phyloP scores from a whole-genome alignment of 352 stramenopile genomes.

The Peronospora tabacina region DNA sequence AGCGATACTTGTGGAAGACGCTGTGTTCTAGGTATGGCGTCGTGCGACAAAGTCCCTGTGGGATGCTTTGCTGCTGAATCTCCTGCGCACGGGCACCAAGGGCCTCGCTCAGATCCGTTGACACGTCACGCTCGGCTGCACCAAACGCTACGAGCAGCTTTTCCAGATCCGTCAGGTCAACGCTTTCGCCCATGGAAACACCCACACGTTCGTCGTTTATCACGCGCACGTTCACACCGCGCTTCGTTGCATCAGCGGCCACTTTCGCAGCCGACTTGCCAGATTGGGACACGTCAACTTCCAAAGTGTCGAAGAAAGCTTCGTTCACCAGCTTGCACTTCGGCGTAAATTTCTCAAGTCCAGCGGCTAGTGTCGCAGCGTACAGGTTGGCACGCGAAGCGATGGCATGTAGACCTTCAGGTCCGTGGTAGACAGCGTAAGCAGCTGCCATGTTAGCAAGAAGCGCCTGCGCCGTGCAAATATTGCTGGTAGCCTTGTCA shows the following conservation, averaged over 20 bases:
- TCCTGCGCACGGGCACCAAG: conserved; percentile 49
- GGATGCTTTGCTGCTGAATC: conserved; percentile 56
- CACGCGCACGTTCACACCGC: conserved; percentile 83
- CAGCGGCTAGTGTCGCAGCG: conserved; percentile 81
- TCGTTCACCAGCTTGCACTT: conserved; percentile 48
- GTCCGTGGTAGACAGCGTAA: conserved; percentile 98
- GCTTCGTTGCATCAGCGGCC: conserved; percentile 45
- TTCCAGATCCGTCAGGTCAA: conserved; percentile 86
- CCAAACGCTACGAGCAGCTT: conserved; percentile 83
- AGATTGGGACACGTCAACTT: conserved; percentile 82
- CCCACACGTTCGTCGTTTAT: conserved; percentile 86
- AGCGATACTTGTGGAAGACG: conserved; percentile 97
- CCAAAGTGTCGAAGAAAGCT: conserved; percentile 97
- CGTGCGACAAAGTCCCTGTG: conserved; percentile 44
- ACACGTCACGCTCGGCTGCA: conserved; percentile 36
- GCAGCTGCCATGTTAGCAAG: conserved; percentile 97
- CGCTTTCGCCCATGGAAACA: conserved; percentile 95
- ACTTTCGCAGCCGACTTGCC: conserved; percentile 76
- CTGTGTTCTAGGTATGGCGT: conserved; percentile 89
- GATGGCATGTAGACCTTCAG: conserved; percentile 92
- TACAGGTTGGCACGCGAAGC: conserved; percentile 90
- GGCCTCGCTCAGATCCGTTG: conserved; percentile 24
- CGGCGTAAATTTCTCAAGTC: conserved; percentile 79
- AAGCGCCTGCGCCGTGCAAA: conserved; percentile 98
- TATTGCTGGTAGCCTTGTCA: conserved; percentile 99